phyloP scores from a whole-genome alignment of 495 filamentous ascomycete species.

The Aspergillus sparsus region DNA sequence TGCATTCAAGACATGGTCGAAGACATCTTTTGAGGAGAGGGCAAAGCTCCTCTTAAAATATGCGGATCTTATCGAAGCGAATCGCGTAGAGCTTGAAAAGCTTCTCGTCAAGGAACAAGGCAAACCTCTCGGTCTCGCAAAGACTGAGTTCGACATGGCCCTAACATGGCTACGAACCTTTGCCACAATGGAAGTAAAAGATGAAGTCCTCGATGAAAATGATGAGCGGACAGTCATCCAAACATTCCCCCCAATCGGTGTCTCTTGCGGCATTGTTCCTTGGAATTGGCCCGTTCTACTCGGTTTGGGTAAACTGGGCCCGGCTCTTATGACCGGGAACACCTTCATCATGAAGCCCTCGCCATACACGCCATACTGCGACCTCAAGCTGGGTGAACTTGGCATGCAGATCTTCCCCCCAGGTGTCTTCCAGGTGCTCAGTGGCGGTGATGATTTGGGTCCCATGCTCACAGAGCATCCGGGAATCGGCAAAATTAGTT shows the following conservation, averaged over 20 bases:
- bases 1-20: constrained; percentile 11
- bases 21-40: not conserved
- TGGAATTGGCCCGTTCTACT: constrained; percentile 46
- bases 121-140: constrained; percentile 1
- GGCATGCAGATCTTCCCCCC: constrained; percentile 61
- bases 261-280: constrained; percentile 57
- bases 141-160: constrained; percentile 8
- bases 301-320: constrained; percentile 38
- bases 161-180: not conserved
- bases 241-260: constrained; percentile 48
- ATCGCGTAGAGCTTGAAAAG: not conserved
- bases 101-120: constrained; percentile 13
- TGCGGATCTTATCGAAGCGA: not conserved
- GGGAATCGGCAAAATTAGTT: constrained; percentile 66
- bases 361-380: constrained; percentile 82
- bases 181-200: constrained; percentile 21
- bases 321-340: constrained; percentile 46
- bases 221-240: constrained; percentile 36
- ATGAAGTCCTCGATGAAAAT: constrained; percentile 36
- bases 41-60: not conserved
- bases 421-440: constrained; percentile 66
- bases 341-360: constrained; percentile 77
- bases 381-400: constrained; percentile 58
- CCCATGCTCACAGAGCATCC: constrained; percentile 59
- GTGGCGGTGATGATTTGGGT: constrained; percentile 66